Evolutionary conservation across 1,284 basidiomycete genomes (phyloP), one percentile per base, ranked within the genome.

Genomic region (Volvariella surrecta): DNA sequence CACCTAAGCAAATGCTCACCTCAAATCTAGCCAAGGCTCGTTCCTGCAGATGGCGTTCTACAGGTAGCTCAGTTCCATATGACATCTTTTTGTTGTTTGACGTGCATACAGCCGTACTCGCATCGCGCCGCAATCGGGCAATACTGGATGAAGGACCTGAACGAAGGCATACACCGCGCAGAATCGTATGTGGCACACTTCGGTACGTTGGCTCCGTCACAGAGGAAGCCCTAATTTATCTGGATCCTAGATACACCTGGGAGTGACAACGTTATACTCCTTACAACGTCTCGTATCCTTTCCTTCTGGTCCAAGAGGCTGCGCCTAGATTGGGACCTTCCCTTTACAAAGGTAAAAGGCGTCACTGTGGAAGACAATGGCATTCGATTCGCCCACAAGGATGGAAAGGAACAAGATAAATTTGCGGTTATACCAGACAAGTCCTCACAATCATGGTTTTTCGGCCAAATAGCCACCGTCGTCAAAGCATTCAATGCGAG

Each of bases 151-250:
- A 79, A 73, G 73, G 94, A 96, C 57, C 68, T 98, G 18, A 89
- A 93, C 53, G 80, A 89, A 48, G 94, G 94, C 13, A 70, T 78
- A 30, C 94, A 86, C 62, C 78, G 90, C 51, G 70, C 76, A 52
- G 94, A 98, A 56, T 68, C 68, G 39, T 99, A 98, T 58, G 87
- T 98, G 37, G 93, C 94, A 4, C 94, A 97, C 58, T 82, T 95
- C 46, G 83, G 89, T 82, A 52, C 24, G 42, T 16, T 37, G 28
- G 44, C 38, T 28, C 35, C 30, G 16, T 37, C 4, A 34, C 21
- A 13, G 4, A 31, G 13, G 28, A 21, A 21, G 18, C 16, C 37
- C n/a, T 39, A 39, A n/a, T 47, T 35, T 6, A 20, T 50, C 37
- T 11, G 32, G 45, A 47, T 49, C 17, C 40, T 43, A 88, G 87